Conservation (phyloP, 1,284 basidiomycete genomes). For the Takashimella tepidaria region DNA sequence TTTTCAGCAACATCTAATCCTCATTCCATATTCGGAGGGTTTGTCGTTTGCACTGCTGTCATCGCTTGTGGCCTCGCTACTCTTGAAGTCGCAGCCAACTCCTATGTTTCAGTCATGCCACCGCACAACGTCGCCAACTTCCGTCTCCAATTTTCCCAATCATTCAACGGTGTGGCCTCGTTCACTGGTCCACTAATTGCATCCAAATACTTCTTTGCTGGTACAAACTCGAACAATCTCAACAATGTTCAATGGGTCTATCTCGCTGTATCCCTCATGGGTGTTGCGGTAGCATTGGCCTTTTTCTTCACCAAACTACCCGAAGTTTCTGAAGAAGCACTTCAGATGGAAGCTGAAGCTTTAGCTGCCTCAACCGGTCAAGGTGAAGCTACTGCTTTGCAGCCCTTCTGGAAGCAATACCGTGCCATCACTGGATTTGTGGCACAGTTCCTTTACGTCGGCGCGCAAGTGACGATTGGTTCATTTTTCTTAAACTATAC, state of each 20-base stretch:
- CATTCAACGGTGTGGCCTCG: slow-evolving; percentile 72
- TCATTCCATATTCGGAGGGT: slow-evolving; percentile 59
- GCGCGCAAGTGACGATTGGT: slow-evolving; percentile 68
- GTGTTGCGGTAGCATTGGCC: slow-evolving; percentile 57
- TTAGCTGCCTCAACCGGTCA: slow-evolving; percentile 51
- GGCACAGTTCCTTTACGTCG: slow-evolving; percentile 64
- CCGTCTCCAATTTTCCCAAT: slow-evolving; percentile 74
- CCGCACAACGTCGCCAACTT: slow-evolving; percentile 65
- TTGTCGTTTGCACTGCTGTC: slow-evolving; percentile 62
- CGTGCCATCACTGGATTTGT: slow-evolving; percentile 67
- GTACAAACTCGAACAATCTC: slow-evolving; percentile 57
- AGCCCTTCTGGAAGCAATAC: slow-evolving; percentile 64
- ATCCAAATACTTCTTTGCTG: slow-evolving; percentile 66
- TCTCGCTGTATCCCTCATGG: slow-evolving; percentile 61
- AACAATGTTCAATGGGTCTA: slow-evolving; percentile 77
- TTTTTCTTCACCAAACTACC: slow-evolving; percentile 71
- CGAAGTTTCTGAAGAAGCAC: slow-evolving; percentile 60
- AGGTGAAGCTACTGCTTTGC: slow-evolving; percentile 41
- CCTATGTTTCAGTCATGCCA: slow-evolving; percentile 60
- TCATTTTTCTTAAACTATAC: slow-evolving; percentile 68
- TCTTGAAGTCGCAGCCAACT: slow-evolving; percentile 64
- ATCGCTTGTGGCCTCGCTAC: slow-evolving; percentile 60
- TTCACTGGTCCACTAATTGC: slow-evolving; percentile 77
- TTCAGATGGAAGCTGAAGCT: slow-evolving; percentile 51
- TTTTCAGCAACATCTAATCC: slow-evolving; percentile 49